A percentile compares a stretch with the other conserved stretches of the same genome.
phyloP scores from a whole-genome alignment of 371 early-diverging fungal genomes.

The Mucor indicus region DNA sequence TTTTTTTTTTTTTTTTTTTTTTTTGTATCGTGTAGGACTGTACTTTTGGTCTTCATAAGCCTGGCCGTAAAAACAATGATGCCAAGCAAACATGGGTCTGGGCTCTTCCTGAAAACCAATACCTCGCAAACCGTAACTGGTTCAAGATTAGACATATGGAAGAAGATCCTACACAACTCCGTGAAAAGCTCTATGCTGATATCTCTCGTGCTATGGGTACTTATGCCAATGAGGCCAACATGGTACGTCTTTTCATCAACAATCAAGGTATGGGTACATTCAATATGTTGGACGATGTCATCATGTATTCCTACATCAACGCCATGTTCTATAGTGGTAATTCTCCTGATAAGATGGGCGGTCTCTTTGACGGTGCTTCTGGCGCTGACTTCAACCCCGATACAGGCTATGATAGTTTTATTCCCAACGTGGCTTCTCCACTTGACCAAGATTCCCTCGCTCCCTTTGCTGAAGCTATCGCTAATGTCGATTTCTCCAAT shows the following conservation, averaged over 20 bases:
- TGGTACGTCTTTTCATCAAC: conserved; percentile 52
- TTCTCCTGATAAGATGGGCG: conserved; percentile 40
- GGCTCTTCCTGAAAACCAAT: conserved; percentile 35
- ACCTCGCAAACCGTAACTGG: conserved; percentile 39
- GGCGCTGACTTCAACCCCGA: conserved; percentile 45
- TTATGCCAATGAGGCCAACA: conserved; percentile 49
- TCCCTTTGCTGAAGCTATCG: conserved; percentile 32
- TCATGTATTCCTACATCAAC: conserved; percentile 42
- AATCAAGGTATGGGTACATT: conserved; percentile 53
- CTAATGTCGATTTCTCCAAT: conserved; percentile 27
- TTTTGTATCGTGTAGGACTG: conserved; percentile 11
- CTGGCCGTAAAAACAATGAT: conserved; percentile 45
- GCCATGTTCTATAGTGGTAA: conserved; percentile 51
- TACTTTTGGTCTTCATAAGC: conserved; percentile 19
- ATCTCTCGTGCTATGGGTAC: conserved; percentile 46
- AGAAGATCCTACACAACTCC: conserved; percentile 58
- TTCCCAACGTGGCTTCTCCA: conserved; percentile 35
- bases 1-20: neutral
- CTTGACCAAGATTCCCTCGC: conserved; percentile 26
- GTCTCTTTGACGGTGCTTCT: conserved; percentile 53
- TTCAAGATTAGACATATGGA: conserved; percentile 58
- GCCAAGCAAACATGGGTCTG: conserved; percentile 60
- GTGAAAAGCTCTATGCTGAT: conserved; percentile 58
- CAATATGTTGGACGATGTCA: conserved; percentile 53
- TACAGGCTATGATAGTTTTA: conserved; percentile 27